Evolutionary conservation across 2,329 filamentous ascomycete genomes (phyloP).

Genomic region (Phyllosticta ampelicida): DNA sequence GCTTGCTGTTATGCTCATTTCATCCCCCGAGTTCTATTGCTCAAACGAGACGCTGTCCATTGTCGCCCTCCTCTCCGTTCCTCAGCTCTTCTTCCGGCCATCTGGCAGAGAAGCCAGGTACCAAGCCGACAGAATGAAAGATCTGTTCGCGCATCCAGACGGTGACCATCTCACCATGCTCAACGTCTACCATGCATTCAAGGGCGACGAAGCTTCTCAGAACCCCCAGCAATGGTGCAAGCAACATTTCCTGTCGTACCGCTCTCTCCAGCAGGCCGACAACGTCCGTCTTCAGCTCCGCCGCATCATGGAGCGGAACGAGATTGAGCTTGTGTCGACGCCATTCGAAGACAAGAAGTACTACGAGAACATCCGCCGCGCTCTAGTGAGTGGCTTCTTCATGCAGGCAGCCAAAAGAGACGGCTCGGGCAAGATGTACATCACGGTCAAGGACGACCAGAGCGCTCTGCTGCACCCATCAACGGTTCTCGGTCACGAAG

Average conservation of each 20-base stretch:
- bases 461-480: conserved; percentile 87
- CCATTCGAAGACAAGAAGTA: conserved; percentile 93
- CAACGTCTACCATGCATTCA: conserved; percentile 98
- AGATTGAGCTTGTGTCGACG: conserved; percentile 76
- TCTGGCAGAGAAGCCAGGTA: conserved; percentile 59
- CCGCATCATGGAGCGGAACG: conserved; percentile 92
- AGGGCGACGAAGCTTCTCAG: conserved; percentile 55
- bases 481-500: conserved; percentile 77
- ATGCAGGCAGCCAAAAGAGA: conserved; percentile 92
- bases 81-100: conserved; percentile 85
- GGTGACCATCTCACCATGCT: conserved; percentile 93
- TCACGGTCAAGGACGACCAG: conserved; percentile 94
- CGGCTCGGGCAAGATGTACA: conserved; percentile 76
- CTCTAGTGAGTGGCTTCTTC: conserved; percentile 91
- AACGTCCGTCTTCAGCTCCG: conserved; percentile 86
- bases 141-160: conserved; percentile 80
- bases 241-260: conserved; percentile 86
- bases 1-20: conserved; percentile 94
- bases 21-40: conserved; percentile 95
- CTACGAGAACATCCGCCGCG: conserved; percentile 92
- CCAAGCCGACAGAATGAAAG: conserved; percentile 95
- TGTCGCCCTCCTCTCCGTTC: conserved; percentile 85
- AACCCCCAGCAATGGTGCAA: conserved; percentile 90
- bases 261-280: conserved; percentile 83
- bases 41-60: conserved; percentile 97